Percentiles rank a stretch among this genome's conserved stretches.
These are phyloP conservation scores for Citrullus colocynthis DNA, from an alignment of 306 rosid genomes.

Conservation along the genomic window DNA sequence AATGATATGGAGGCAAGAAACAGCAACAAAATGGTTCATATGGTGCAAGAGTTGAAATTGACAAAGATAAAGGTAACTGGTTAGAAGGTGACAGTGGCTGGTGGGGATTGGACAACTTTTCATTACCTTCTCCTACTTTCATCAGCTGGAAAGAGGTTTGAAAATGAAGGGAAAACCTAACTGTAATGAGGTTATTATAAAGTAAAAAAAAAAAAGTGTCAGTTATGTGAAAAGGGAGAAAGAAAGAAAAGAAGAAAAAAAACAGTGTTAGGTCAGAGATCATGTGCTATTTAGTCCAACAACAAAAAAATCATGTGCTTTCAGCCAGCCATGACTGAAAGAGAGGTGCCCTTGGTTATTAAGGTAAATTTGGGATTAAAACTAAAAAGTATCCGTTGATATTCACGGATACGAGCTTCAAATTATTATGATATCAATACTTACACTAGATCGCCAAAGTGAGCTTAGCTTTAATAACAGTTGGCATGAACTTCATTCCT, in stretches of 20 bases:
- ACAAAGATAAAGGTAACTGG: constrained; percentile 5
- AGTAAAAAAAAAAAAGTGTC: neutral
- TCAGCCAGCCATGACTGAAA: constrained; percentile 4
- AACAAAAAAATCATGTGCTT: neutral
- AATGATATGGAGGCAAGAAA: neutral
- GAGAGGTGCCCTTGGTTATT: constrained; percentile 4
- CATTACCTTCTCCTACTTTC: neutral
- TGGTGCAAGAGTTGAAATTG: constrained; percentile 7
- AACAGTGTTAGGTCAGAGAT: constrained; percentile 17
- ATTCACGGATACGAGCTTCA: neutral
- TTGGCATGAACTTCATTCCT: no score
- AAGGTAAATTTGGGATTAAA: neutral
- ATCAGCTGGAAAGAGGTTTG: constrained; percentile 7
- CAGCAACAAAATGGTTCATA: constrained; percentile 7
- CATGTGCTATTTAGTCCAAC: constrained; percentile 19
- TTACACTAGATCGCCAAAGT: neutral
- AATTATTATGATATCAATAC: neutral
- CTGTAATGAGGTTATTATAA: neutral
- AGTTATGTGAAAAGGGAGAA: neutral
- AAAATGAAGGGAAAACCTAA: constrained; percentile 15
- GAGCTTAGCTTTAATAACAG: no score
- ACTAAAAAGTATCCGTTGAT: neutral
- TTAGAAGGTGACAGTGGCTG: constrained; percentile 3
- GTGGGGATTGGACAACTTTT: constrained; percentile 1
- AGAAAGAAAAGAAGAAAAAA: neutral